phyloP scores from a whole-genome alignment of 768 basidiomycete species.

The Ramaria rubella region DNA sequence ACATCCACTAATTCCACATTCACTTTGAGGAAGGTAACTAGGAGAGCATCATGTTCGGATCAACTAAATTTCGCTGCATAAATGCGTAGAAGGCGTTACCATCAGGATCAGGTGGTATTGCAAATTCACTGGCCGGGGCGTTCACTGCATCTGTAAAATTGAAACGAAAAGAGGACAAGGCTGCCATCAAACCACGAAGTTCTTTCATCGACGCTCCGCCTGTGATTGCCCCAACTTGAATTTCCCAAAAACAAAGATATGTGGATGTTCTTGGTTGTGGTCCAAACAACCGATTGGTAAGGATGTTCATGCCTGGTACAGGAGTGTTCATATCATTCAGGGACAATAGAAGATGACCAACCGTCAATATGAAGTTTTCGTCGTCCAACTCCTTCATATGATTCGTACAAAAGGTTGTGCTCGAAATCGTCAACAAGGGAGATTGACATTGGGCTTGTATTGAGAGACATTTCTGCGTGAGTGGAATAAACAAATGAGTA shows the following conservation, averaged over 20 bases:
- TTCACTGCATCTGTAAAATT: constrained; percentile 76
- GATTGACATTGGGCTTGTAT: constrained; percentile 55
- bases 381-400: constrained; percentile 15
- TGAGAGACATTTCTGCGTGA: constrained; percentile 67
- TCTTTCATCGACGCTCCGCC: constrained; percentile 50
- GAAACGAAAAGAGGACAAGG: constrained; percentile 50
- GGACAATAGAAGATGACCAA: constrained; percentile 45
- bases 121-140: constrained; percentile 66
- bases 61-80: constrained; percentile 1
- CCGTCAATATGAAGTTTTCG: constrained; percentile 22
- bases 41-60: background rate
- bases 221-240: constrained; percentile 61
- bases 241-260: constrained; percentile 93
- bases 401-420: constrained; percentile 23
- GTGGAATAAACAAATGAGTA: background rate
- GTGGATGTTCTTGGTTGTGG: constrained; percentile 77
- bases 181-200: constrained; percentile 43
- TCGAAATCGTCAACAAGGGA: constrained; percentile 35
- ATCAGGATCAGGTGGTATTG: constrained; percentile 65
- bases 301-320: constrained; percentile 63
- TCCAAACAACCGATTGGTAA: constrained; percentile 83
- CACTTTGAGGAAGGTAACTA: constrained; percentile 84
- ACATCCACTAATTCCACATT: constrained; percentile 47
- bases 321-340: constrained; percentile 8
- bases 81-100: constrained; percentile 36